These are phyloP conservation scores for Naganishia antarctica DNA, from an alignment of 768 basidiomycete genomes.

Conservation along the genomic window DNA sequence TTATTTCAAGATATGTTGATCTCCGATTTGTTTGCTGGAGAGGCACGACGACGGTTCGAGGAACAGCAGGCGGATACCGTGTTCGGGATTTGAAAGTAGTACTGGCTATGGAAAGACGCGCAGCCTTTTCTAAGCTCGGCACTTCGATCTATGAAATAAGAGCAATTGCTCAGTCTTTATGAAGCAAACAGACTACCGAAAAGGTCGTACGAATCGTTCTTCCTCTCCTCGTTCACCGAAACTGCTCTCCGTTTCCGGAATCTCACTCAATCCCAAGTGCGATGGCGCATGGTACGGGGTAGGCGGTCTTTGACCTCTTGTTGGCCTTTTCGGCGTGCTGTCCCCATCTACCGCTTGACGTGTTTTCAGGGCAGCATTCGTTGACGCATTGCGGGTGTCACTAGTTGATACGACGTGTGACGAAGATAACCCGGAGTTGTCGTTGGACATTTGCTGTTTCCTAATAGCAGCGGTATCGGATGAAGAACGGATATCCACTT, in stretches of 20 bases:
- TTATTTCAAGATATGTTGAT: background rate
- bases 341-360: background rate
- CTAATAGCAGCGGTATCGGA: no score
- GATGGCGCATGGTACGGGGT: slow-evolving; percentile 11
- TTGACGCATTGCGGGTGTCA: no score
- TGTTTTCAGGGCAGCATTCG: background rate
- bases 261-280: background rate
- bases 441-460: no score
- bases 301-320: background rate
- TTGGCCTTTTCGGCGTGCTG: background rate
- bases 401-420: no score
- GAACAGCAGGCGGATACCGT: slow-evolving; percentile 4
- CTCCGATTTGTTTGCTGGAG: background rate
- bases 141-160: no score
- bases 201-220: background rate
- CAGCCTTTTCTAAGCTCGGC: no score
- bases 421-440: no score
- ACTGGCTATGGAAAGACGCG: background rate
- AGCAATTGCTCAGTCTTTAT: background rate
- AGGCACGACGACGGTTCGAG: background rate
- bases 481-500: no score
- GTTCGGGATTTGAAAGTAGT: background rate
- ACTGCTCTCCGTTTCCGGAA: background rate
- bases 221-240: background rate
- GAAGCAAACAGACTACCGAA: background rate